Conservation (phyloP, 441 rosid genomes). For the Daphne laureola region DNA sequence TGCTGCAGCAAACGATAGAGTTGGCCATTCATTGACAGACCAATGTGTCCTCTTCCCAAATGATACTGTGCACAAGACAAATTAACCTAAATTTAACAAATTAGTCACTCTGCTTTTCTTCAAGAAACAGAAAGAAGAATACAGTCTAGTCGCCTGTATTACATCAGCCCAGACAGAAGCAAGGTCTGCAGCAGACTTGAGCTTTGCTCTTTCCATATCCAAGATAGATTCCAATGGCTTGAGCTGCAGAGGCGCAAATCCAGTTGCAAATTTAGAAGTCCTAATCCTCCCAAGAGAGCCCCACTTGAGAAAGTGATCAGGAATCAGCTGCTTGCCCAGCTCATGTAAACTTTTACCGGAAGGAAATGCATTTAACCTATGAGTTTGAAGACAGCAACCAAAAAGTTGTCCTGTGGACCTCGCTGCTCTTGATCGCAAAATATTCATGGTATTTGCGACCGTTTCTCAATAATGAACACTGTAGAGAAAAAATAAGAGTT, state of each 20-base stretch:
- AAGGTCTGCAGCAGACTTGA: conserved; percentile 62
- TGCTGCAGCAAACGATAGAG: conserved; percentile 67
- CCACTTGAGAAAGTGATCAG: conserved; percentile 43
- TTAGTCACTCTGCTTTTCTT: neutral
- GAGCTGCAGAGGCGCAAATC: conserved; percentile 69
- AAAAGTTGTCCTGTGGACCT: conserved; percentile 17
- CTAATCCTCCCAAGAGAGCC: conserved; percentile 55
- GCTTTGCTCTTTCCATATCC: conserved; percentile 62
- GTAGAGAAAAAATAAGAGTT: too few species aligned
- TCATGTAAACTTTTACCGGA: conserved; percentile 14
- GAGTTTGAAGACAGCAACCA: conserved; percentile 20
- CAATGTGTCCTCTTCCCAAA: conserved; percentile 89
- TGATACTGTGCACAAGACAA: conserved; percentile 52
- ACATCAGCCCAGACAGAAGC: conserved; percentile 87
- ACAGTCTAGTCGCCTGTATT: conserved; percentile 10
- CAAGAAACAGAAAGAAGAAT: neutral
- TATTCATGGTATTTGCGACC: conserved; percentile 19
- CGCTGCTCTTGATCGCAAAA: conserved; percentile 18
- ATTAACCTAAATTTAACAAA: conserved; percentile 6
- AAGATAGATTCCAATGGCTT: conserved; percentile 82
- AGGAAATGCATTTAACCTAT: conserved; percentile 24
- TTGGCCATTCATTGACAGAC: conserved; percentile 62
- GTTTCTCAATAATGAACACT: too few species aligned
- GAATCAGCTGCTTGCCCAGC: conserved; percentile 29
- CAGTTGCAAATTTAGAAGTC: conserved; percentile 65